A percentile compares a stretch with the other conserved stretches of the same genome.
Conservation (phyloP, 2,329 filamentous ascomycete species). For the Penicillium crustosum region DNA sequence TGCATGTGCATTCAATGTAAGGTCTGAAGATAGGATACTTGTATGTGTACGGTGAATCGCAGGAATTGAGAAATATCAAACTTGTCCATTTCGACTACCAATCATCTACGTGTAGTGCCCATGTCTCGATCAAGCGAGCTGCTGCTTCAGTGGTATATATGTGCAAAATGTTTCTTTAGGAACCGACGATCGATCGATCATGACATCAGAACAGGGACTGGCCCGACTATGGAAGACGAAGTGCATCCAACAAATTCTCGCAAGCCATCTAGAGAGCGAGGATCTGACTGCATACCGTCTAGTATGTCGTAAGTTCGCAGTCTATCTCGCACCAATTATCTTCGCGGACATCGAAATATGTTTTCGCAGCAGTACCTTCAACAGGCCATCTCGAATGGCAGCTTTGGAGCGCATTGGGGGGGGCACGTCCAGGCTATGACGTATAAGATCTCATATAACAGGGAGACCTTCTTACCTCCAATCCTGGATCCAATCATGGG, state of each 20-base stretch:
- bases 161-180: not conserved
- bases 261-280: conserved; percentile 31
- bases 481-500: conserved; percentile 75
- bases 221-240: conserved; percentile 40
- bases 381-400: conserved; percentile 68
- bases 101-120: not conserved
- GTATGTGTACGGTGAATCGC: too few relatives aligned
- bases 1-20: too few relatives aligned
- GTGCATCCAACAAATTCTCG: conserved; percentile 36
- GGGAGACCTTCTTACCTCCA: conserved; percentile 81
- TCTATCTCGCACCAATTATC: conserved; percentile 35
- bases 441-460: conserved; percentile 73
- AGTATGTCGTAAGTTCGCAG: conserved; percentile 37
- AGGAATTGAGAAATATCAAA: not conserved
- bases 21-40: not conserved
- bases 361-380: conserved; percentile 68
- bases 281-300: conserved; percentile 39
- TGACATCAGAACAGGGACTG: conserved; percentile 26
- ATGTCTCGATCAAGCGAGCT: not conserved
- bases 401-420: conserved; percentile 73
- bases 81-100: not conserved
- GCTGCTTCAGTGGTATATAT: not conserved
- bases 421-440: conserved; percentile 74
- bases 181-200: not conserved
- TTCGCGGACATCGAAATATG: conserved; percentile 48